Evolutionary conservation across 106 monocot genomes (phyloP).

Genomic region (Dioscorea alata): DNA sequence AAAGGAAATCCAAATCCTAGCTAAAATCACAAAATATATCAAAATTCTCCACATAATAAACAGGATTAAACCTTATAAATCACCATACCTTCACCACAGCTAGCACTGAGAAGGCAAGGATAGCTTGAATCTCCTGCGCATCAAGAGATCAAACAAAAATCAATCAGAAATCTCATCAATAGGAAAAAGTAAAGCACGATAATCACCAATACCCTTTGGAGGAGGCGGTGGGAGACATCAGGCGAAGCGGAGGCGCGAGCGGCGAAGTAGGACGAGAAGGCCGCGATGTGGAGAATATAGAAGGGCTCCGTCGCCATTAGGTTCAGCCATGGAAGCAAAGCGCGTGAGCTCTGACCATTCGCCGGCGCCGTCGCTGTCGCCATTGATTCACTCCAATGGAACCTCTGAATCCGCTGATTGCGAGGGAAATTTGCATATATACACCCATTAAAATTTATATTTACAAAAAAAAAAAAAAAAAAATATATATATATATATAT

Average conservation of each 20-base stretch:
- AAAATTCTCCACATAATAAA: no score
- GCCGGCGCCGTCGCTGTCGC: conserved; percentile 7
- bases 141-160: not conserved
- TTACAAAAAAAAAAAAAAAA: no score
- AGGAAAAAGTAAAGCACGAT: not conserved
- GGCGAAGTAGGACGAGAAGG: conserved; percentile 90
- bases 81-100: conserved; percentile 50
- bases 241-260: conserved; percentile 43
- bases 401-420: no score
- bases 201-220: conserved; percentile 35
- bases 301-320: conserved; percentile 69
- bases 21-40: not conserved
- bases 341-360: conserved; percentile 7
- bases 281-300: conserved; percentile 71
- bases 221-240: conserved; percentile 39
- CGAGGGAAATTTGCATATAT: no score
- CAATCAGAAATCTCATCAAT: not conserved
- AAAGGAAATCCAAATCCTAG: not conserved
- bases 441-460: no score
- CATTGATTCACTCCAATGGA: no score
- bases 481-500: no score
- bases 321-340: conserved; percentile 74
- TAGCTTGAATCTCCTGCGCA: conserved; percentile 75
- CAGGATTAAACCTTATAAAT: not conserved
- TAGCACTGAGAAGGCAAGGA: conserved; percentile 53